Base-by-base conservation (phyloP, 148 eudicot genomes). In the Rhododendron ovatum region DNA sequence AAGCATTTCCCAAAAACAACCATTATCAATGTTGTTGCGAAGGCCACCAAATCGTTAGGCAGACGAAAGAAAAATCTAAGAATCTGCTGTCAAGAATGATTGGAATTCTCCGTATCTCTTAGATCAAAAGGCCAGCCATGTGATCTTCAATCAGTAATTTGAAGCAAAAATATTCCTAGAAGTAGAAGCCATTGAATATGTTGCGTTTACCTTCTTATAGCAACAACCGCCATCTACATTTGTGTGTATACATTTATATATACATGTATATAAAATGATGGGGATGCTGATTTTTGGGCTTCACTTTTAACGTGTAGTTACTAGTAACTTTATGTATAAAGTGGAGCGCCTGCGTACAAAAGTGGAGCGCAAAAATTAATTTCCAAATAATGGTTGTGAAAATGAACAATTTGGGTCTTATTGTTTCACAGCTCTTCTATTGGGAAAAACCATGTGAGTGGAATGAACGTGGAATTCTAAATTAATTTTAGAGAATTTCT, bases 401-500 rank as follows among this genome's bases (percentile, higher is more conserved):
- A 71, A 71, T 33, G 22, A 71, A 71, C 76, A 30, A 14, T 71
- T 71, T 4, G 76, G 39, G 20, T 30, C 75, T 69, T 69, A 28
- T 69, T 71, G 12, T 71, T 33, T 71, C 74, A 2, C 74, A 14
- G 35, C 74, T 26, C 33, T 67, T 26, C 33, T 11, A 4, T 17
- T 55, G 69, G 26, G 28, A 30, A 71, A 28, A 28, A 71, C 37
- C 76, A 71, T 30, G 18, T 30, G 39, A 14, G 35, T 28, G 76
- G 39, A 14, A 17, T 11, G 76, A 30, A 28, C 37, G 33, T 71
- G 76, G 37, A 3, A 30, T 26, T 13, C 1, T 14, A 30, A 73
- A 33, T 35, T 2, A 74, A 33, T 45, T 88, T 50, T 80, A 51
- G 86, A 87, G 82, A 84, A 80, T 73, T 55, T 50, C 53, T 41